Evolutionary conservation across 2,329 filamentous ascomycete species (phyloP).

Genomic region (Pyrenophora graminea): DNA sequence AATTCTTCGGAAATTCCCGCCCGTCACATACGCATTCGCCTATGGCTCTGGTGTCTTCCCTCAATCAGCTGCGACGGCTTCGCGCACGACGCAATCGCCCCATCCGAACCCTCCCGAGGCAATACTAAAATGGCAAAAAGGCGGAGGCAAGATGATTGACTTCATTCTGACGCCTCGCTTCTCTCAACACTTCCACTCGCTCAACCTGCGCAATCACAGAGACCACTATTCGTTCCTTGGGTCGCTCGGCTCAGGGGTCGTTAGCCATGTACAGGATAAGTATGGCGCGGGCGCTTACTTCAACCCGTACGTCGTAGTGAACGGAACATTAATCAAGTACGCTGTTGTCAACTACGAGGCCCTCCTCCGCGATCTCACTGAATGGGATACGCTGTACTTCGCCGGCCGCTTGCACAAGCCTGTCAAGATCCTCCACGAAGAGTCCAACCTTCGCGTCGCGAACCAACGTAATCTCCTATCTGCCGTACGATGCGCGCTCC

Average conservation of each 20-base stretch:
- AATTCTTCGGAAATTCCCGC: constrained; percentile 91
- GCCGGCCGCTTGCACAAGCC: constrained; percentile 95
- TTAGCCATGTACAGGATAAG: constrained; percentile 82
- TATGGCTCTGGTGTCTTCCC: constrained; percentile 97
- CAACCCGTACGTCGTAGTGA: constrained; percentile 92
- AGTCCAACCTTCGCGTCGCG: constrained; percentile 86
- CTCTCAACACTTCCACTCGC: constrained; percentile 93
- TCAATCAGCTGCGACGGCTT: constrained; percentile 61
- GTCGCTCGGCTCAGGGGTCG: constrained; percentile 79
- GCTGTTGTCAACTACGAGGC: constrained; percentile 95
- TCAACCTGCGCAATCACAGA: constrained; percentile 86
- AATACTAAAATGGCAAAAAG: constrained; percentile 82
- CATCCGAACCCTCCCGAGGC: constrained; percentile 83
- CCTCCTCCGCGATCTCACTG: constrained; percentile 79
- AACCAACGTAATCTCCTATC: constrained; percentile 96
- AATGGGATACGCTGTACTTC: constrained; percentile 96
- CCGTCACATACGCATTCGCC: constrained; percentile 94
- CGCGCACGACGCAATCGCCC: constrained; percentile 63
- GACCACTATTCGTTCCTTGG: constrained; percentile 90
- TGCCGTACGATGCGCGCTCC: constrained; percentile 83
- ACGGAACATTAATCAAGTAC: constrained; percentile 96
- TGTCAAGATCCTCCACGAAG: constrained; percentile 94
- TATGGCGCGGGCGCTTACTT: constrained; percentile 97
- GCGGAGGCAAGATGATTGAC: constrained; percentile 94
- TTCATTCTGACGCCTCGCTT: constrained; percentile 96